A percentile compares a stretch with the other conserved stretches of the same genome.
These are phyloP conservation scores for Lasiodiplodia theobromae DNA, from an alignment of 2,329 filamentous ascomycete species.

Conservation along the genomic window DNA sequence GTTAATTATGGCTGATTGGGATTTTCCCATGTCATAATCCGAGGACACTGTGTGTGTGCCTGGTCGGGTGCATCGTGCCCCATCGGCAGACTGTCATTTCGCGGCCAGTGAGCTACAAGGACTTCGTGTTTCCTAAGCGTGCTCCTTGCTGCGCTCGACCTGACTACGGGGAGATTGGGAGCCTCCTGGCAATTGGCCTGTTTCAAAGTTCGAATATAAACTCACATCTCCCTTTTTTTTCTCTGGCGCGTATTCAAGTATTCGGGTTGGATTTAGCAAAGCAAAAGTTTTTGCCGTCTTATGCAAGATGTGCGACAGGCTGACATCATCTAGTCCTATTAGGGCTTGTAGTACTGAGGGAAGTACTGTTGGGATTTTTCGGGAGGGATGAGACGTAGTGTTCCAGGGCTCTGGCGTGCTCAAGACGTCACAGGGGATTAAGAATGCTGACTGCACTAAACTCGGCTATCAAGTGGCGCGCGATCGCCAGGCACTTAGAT, in stretches of 20 bases:
- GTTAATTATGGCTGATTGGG: neutral
- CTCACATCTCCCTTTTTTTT: neutral
- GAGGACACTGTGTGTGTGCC: neutral
- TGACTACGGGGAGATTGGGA: too few species aligned
- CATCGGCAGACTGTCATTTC: neutral
- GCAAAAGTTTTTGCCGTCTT: neutral
- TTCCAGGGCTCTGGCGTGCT: neutral
- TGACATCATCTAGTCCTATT: neutral
- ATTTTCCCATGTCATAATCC: neutral
- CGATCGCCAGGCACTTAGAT: neutral
- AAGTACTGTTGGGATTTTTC: neutral
- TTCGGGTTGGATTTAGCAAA: too few species aligned
- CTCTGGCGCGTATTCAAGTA: too few species aligned
- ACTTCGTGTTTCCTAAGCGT: neutral
- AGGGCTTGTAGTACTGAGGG: neutral
- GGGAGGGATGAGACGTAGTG: slow-evolving; percentile 10
- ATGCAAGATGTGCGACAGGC: neutral
- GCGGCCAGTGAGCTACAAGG: neutral
- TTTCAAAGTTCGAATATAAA: too few species aligned
- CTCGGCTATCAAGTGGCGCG: neutral
- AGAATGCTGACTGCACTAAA: neutral
- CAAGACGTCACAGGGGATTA: neutral
- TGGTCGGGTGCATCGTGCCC: neutral
- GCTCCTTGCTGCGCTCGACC: neutral
- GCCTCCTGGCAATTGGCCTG: too few species aligned